Conservation (phyloP, 1,284 basidiomycete species). For the Phlebopus sp. region DNA sequence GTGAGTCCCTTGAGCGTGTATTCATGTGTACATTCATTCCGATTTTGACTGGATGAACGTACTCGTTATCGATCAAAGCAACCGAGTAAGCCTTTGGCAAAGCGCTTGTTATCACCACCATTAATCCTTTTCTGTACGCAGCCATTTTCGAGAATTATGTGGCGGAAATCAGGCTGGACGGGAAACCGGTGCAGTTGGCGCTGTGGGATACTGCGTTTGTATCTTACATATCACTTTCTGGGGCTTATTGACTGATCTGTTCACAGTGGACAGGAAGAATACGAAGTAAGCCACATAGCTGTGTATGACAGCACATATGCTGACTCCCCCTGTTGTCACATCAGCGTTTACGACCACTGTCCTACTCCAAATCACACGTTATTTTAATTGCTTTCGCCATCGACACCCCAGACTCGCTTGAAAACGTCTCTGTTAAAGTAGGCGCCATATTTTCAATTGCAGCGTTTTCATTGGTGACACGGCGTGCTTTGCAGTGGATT, state of each 20-base stretch:
- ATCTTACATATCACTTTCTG: conserved; percentile 5
- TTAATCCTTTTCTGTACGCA: conserved; percentile 27
- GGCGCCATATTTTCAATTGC: conserved; percentile 12
- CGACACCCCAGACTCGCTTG: conserved; percentile 94
- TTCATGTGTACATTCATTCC: background rate
- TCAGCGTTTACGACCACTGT: conserved; percentile 89
- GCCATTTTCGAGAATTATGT: conserved; percentile 99
- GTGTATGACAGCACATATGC: background rate
- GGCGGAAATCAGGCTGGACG: conserved; percentile 95
- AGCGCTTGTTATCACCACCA: conserved; percentile 7
- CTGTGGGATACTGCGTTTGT: conserved; percentile 91
- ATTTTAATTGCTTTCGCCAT: conserved; percentile 97
- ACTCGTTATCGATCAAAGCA: conserved; percentile 37
- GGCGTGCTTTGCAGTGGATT: conserved; percentile 76
- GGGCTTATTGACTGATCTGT: conserved; percentile 7
- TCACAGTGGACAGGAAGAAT: conserved; percentile 86
- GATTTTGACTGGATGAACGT: background rate
- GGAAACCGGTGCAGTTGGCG: conserved; percentile 93
- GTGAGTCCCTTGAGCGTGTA: conserved; percentile 46
- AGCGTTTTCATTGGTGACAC: background rate
- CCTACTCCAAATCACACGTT: conserved; percentile 97
- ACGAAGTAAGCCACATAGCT: conserved; percentile 60
- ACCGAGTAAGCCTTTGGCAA: conserved; percentile 46
- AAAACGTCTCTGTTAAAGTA: conserved; percentile 93
- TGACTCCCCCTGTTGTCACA: conserved; percentile 7